A percentile compares a stretch with the other conserved stretches of the same genome.
Evolutionary conservation across 345 rosid species (phyloP).

Genomic region (Citrus cavaleriei): DNA sequence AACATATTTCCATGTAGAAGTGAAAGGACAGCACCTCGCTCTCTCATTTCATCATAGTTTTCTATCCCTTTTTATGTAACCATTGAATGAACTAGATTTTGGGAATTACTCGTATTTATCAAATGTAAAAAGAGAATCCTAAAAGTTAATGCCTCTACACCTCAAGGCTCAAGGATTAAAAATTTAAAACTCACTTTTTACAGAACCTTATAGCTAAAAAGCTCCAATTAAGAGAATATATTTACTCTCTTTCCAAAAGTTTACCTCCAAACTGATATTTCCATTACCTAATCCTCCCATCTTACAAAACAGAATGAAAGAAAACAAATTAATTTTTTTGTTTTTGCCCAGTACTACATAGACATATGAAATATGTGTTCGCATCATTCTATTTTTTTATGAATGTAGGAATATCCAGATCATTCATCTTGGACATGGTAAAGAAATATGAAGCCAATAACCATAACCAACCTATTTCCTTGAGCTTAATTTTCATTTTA

Average conservation of each 20-base stretch:
- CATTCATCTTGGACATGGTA: background rate
- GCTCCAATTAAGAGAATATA: background rate
- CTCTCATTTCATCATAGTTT: background rate
- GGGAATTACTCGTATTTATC: background rate
- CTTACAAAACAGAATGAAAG: background rate
- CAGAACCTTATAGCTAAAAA: background rate
- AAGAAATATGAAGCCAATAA: conserved; percentile 11
- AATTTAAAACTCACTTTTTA: background rate
- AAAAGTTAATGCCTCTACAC: background rate
- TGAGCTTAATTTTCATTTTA: conserved; percentile 71
- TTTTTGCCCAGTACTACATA: background rate
- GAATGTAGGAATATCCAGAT: background rate
- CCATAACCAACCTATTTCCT: conserved; percentile 59
- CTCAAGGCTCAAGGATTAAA: background rate
- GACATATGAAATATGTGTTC: background rate
- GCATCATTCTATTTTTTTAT: background rate
- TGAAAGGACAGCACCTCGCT: background rate
- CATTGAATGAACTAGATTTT: background rate
- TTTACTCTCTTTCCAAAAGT: background rate
- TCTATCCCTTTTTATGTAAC: background rate
- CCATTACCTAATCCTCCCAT: background rate
- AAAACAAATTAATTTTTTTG: background rate
- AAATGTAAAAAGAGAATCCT: background rate
- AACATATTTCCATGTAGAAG: background rate
- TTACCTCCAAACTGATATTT: background rate